These are phyloP conservation scores for Podospora comata DNA, from an alignment of 495 filamentous ascomycete genomes.

Conservation along the genomic window DNA sequence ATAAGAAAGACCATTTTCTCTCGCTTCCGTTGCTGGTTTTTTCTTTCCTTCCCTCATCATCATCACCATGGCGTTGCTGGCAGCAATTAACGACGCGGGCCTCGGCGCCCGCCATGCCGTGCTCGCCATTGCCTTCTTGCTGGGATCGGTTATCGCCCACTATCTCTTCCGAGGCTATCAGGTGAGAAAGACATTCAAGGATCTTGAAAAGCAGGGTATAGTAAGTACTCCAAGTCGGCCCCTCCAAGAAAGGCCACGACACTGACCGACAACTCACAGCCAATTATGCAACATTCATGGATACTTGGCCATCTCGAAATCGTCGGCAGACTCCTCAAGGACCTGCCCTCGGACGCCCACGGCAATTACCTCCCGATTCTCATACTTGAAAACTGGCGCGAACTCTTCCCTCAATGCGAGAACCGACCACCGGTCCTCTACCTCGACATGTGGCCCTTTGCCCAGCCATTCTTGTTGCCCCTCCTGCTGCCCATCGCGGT, in stretches of 20 bases:
- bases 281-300: neutral
- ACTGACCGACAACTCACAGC: neutral
- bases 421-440: slow-evolving; percentile 30
- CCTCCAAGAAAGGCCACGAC: neutral
- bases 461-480: slow-evolving; percentile 30
- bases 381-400: neutral
- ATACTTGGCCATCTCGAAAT: neutral
- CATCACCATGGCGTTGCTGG: neutral
- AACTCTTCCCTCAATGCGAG: neutral
- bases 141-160: neutral
- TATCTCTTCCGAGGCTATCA: neutral
- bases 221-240: neutral
- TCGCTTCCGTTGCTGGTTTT: neutral
- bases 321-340: neutral
- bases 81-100: neutral
- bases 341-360: neutral
- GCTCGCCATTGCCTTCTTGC: neutral
- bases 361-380: neutral
- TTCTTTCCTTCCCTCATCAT: neutral
- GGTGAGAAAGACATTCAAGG: neutral
- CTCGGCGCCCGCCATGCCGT: neutral
- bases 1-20: no score
- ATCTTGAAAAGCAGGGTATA: neutral
- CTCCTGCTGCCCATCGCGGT: neutral
- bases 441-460: slow-evolving; percentile 47